These are phyloP conservation scores for Fusarium torreyae DNA, from an alignment of 2,329 filamentous ascomycete genomes.

Conservation along the genomic window DNA sequence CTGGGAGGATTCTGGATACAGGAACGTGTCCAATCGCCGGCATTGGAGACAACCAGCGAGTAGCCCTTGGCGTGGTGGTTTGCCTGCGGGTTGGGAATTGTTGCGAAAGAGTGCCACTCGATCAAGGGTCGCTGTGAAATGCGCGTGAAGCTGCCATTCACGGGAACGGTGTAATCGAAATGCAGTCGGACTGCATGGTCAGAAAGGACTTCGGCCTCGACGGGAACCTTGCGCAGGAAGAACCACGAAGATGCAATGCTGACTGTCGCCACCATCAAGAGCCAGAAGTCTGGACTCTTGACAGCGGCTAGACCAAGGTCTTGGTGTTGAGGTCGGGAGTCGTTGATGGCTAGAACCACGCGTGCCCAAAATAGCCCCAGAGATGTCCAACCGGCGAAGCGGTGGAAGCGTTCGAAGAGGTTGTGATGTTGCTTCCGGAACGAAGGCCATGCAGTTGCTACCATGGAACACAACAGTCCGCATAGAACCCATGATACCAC, in stretches of 20 bases:
- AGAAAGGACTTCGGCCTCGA: constrained; percentile 78
- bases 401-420: constrained; percentile 78
- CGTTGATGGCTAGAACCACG: constrained; percentile 68
- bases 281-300: constrained; percentile 72
- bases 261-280: constrained; percentile 74
- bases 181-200: constrained; percentile 80
- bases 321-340: constrained; percentile 54
- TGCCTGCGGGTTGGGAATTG: constrained; percentile 71
- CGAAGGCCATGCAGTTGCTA: constrained; percentile 74
- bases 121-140: constrained; percentile 74
- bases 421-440: constrained; percentile 77
- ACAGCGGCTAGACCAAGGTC: constrained; percentile 57
- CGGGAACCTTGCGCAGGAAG: constrained; percentile 76
- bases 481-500: constrained; percentile 72
- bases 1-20: constrained; percentile 74
- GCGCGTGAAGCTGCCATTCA: constrained; percentile 64
- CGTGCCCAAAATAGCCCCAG: constrained; percentile 77
- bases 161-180: constrained; percentile 74
- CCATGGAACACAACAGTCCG: constrained; percentile 70
- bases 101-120: constrained; percentile 85
- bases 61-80: constrained; percentile 63
- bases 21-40: constrained; percentile 80
- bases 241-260: constrained; percentile 82
- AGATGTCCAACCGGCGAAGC: constrained; percentile 80
- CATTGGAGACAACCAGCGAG: constrained; percentile 79